Percentiles rank a stretch among this genome's conserved stretches.
phyloP scores from a whole-genome alignment of 2,329 filamentous ascomycete species.

The Parasarocladium wereldwijsianum region DNA sequence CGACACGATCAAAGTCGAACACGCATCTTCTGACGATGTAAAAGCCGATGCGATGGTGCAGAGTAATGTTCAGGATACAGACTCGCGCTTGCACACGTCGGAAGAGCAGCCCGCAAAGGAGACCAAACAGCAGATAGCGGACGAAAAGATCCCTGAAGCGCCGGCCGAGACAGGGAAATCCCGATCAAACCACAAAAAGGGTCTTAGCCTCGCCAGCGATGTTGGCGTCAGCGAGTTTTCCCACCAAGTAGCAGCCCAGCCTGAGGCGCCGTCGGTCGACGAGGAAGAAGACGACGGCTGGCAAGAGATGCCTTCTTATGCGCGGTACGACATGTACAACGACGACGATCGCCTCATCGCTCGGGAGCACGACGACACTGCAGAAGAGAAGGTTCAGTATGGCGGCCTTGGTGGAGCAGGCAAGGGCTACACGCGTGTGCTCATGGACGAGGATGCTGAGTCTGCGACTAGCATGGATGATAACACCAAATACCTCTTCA shows the following conservation, averaged over 20 bases:
- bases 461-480: constrained; percentile 95
- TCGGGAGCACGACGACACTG: constrained; percentile 61
- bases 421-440: constrained; percentile 90
- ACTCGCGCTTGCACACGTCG: no score
- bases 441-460: constrained; percentile 85
- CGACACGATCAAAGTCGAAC: background rate
- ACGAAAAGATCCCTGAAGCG: background rate
- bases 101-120: background rate
- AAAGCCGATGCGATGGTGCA: background rate
- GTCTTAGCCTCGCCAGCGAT: constrained; percentile 14
- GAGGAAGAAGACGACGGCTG: constrained; percentile 55
- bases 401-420: constrained; percentile 72
- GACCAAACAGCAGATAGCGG: background rate
- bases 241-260: constrained; percentile 60
- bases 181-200: background rate
- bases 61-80: no score
- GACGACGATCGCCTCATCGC: constrained; percentile 83
- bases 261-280: constrained; percentile 36
- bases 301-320: constrained; percentile 91
- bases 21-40: background rate
- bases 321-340: constrained; percentile 88
- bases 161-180: constrained; percentile 10
- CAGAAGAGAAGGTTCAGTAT: constrained; percentile 55
- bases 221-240: constrained; percentile 66
- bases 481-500: constrained; percentile 90